Percentiles rank a stretch among this genome's conserved stretches.
phyloP scores from a whole-genome alignment of 306 rosid genomes.

The Ziziphus jujuba region DNA sequence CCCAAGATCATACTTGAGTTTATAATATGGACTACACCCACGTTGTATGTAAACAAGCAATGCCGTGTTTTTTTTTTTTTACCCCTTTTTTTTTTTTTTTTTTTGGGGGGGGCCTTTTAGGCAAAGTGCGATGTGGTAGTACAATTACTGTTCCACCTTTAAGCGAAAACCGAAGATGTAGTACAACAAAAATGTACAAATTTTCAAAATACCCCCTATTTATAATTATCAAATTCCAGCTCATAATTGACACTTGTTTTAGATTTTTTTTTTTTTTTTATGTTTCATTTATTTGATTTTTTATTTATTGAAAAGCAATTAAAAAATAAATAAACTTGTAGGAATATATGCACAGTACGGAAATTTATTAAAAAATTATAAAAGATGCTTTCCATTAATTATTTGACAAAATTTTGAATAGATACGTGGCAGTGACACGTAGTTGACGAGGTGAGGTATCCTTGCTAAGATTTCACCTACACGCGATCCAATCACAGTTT shows the following conservation, averaged over 20 bases:
- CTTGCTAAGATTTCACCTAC: background rate
- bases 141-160: too few relatives aligned
- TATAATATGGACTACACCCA: too few relatives aligned
- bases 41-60: background rate
- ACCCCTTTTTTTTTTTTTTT: too few relatives aligned
- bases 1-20: background rate
- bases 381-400: too few relatives aligned
- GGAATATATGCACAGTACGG: conserved; percentile 13
- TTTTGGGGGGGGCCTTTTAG: too few relatives aligned
- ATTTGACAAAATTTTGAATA: background rate
- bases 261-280: background rate
- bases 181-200: background rate
- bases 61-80: background rate
- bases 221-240: background rate
- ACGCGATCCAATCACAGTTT: background rate
- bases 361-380: too few relatives aligned
- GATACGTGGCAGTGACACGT: background rate
- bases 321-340: background rate
- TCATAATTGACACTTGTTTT: conserved; percentile 5
- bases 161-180: too few relatives aligned
- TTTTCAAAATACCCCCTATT: background rate
- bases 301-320: background rate
- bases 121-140: background rate
- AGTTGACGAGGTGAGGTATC: background rate
- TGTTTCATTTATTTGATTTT: background rate